A percentile compares a stretch with the other conserved stretches of the same genome.
phyloP scores from a whole-genome alignment of 352 stramenopile species.

The Phytophthora lateralis region DNA sequence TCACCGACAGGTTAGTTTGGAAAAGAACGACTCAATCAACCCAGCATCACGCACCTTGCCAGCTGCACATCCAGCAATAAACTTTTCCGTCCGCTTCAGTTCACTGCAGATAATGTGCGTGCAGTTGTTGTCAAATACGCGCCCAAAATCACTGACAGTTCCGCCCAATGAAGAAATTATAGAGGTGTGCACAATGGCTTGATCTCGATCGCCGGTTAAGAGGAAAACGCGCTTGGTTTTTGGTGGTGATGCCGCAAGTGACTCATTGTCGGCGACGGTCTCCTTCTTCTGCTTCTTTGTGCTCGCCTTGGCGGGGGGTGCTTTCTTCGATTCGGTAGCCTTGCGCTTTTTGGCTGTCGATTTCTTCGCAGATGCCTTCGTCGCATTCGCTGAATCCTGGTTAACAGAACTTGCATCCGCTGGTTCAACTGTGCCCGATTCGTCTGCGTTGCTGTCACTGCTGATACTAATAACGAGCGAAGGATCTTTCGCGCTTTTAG shows the following conservation, averaged over 20 bases:
- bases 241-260: conserved; percentile 7
- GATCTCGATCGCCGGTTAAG: conserved; percentile 75
- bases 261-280: conserved; percentile 11
- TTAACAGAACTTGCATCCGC: background rate
- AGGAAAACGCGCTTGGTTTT: conserved; percentile 58
- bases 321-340: conserved; percentile 19
- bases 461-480: conserved; percentile 26
- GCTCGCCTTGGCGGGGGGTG: conserved; percentile 13
- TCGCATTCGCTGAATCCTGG: conserved; percentile 21
- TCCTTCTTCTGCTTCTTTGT: conserved; percentile 44
- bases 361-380: conserved; percentile 26
- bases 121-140: conserved; percentile 70
- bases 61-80: conserved; percentile 77
- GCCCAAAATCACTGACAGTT: conserved; percentile 63
- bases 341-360: conserved; percentile 39
- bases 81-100: conserved; percentile 89
- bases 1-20: conserved; percentile 10
- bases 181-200: conserved; percentile 74
- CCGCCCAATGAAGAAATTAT: conserved; percentile 74
- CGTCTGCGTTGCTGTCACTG: conserved; percentile 33
- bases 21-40: background rate
- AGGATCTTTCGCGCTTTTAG: conserved; percentile 24
- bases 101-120: conserved; percentile 90
- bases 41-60: conserved; percentile 63
- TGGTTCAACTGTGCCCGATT: conserved; percentile 13